Base-by-base conservation (phyloP, 169 alveolate species). In the Plasmodium adleri region DNA sequence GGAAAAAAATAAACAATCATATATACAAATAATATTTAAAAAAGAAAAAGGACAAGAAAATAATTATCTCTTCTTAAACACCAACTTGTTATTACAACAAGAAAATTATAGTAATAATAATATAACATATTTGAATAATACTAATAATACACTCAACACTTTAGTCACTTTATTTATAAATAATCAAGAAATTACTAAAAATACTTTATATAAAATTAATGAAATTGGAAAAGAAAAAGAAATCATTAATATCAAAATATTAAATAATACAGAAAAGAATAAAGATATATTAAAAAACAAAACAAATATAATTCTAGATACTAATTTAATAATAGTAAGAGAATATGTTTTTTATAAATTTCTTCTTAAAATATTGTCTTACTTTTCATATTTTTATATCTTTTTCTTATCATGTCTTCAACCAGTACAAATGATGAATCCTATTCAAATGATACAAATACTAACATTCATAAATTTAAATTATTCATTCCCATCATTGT, bases 151-250 rank as follows among this genome's bases (percentile, higher is more conserved):
- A 6, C 13, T 10, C 9, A 22, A 45, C 17, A 26, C 20, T 26
- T 32, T 1, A 3, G 6, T 28, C 24, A 60, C 60, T 22, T 75
- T 75, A 45, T 47, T 32, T 58, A 75, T 75, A 62, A 75, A 75
- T 24, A 75, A 75, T 28, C 22, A 62, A 1, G 22, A 59, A 60
- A 75, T 75, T 43, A 15, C 75, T n/a, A 67, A 26, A 17, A 24
- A 60, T 28, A 75, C 73, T 7, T 13, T 39, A 47, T 75, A 75
- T 49, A 12, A 20, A n/a, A 62, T 75, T 26, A 75, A 20, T 1
- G 88, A 75, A 75, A 75, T 75, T 39, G 88, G 88, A 5, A 75
- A 62, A 15, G 28, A 9, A 54, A 52, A 63, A 49, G 74, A 75
- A 75, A 59, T 7, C 3, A 63, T 75, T 32, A 75, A 75, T 28